Conservation (phyloP, 1,284 basidiomycete genomes). For the Ganoderma boninense region DNA sequence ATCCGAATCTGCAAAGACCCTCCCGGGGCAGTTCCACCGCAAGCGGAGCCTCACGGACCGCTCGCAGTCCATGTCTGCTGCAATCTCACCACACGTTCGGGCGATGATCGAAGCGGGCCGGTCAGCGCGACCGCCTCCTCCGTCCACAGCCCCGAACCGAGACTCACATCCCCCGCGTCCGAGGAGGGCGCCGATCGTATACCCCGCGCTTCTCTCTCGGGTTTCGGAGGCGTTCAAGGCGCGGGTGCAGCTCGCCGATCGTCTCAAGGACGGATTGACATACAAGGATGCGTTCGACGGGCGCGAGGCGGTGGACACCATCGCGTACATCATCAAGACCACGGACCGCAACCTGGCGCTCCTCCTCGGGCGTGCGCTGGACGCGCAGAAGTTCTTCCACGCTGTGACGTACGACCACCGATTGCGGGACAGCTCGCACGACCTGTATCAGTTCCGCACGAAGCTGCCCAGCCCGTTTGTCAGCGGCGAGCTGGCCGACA, state of each 20-base stretch:
- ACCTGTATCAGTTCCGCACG: constrained; percentile 93
- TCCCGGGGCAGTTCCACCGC: constrained; percentile 57
- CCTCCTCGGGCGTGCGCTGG: constrained; percentile 92
- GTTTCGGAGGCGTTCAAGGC: constrained; percentile 95
- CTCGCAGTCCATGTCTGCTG: constrained; percentile 71
- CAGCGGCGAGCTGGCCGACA: constrained; percentile 70
- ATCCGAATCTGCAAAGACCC: constrained; percentile 61
- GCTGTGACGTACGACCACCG: constrained; percentile 99
- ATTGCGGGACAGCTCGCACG: constrained; percentile 86
- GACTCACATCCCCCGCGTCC: constrained; percentile 53
- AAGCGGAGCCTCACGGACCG: constrained; percentile 71
- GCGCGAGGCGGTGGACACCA: constrained; percentile 94
- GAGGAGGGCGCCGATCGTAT: constrained; percentile 79
- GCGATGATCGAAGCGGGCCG: constrained; percentile 41
- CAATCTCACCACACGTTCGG: constrained; percentile 50
- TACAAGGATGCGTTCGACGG: constrained; percentile 98
- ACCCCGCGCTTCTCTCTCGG: constrained; percentile 93
- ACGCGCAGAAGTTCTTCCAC: constrained; percentile 99
- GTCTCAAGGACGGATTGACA: constrained; percentile 93
- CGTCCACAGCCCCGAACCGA: constrained; percentile 48
- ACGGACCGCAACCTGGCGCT: constrained; percentile 96
- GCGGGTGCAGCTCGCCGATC: constrained; percentile 80
- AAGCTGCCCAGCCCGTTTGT: constrained; percentile 81
- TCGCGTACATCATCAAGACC: constrained; percentile 98
- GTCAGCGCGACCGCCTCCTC: constrained; percentile 48